Evolutionary conservation across 352 stramenopile genomes (phyloP).

Genomic region (Globisporangium paroecandrum): DNA sequence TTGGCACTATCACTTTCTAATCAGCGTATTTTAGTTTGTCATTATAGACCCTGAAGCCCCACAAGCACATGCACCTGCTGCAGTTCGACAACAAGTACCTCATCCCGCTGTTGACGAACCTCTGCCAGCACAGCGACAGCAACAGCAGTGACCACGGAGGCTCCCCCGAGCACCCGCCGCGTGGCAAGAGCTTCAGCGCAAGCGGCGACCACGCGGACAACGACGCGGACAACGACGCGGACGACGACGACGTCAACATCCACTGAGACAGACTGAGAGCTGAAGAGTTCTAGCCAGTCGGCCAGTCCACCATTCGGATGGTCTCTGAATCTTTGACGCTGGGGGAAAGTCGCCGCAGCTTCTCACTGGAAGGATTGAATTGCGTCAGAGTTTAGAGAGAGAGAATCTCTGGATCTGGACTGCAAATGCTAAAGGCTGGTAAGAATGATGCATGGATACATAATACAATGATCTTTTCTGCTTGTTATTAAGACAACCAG

Average conservation of each 20-base stretch:
- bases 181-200: slow-evolving; percentile 41
- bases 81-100: slow-evolving; percentile 88
- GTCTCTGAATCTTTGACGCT: no score
- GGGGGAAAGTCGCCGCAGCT: no score
- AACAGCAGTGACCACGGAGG: slow-evolving; percentile 23
- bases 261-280: slow-evolving; percentile 23
- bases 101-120: slow-evolving; percentile 73
- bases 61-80: slow-evolving; percentile 77
- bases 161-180: slow-evolving; percentile 18
- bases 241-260: slow-evolving; percentile 59
- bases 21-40: no score
- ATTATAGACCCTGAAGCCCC: slow-evolving; percentile 56
- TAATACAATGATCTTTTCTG: no score
- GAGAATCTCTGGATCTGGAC: background rate
- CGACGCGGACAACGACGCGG: slow-evolving; percentile 26
- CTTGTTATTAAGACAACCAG: no score
- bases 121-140: slow-evolving; percentile 54
- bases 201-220: slow-evolving; percentile 23
- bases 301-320: no score
- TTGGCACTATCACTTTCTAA: no score
- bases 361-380: no score
- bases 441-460: no score
- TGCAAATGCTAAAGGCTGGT: no score
- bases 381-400: background rate
- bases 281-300: background rate